phyloP scores from a whole-genome alignment of 257 asterid species.

The Plantago major region DNA sequence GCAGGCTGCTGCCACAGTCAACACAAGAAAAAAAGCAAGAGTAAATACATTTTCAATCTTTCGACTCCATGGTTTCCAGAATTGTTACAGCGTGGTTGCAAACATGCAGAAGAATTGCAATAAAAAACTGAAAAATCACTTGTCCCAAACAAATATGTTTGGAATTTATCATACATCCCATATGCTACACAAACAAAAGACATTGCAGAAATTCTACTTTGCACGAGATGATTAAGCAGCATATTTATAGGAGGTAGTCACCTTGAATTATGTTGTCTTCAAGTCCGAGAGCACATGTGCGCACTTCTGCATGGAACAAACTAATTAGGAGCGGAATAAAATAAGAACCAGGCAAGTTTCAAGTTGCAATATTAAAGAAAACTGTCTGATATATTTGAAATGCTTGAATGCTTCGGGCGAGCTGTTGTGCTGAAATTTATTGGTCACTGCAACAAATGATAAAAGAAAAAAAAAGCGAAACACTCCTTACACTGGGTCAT shows the following conservation, averaged over 20 bases:
- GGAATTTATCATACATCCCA: neutral
- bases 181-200: slow-evolving; percentile 2
- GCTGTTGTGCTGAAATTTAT: neutral
- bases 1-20: too few species aligned
- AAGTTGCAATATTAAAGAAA: slow-evolving; percentile 3
- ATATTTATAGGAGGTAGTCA: slow-evolving; percentile 20
- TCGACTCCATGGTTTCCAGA: too few species aligned
- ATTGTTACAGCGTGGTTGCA: too few species aligned
- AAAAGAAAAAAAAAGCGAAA: slow-evolving; percentile 1
- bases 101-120: neutral
- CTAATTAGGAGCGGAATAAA: slow-evolving; percentile 22
- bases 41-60: too few species aligned
- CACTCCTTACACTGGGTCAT: slow-evolving; percentile 61
- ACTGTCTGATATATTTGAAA: too few species aligned
- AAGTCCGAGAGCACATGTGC: slow-evolving; percentile 66
- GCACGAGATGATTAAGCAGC: neutral
- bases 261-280: slow-evolving; percentile 53
- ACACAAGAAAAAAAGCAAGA: too few species aligned
- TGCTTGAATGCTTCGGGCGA: too few species aligned
- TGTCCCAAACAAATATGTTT: neutral
- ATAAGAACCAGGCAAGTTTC: slow-evolving; percentile 16
- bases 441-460: neutral
- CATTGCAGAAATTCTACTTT: neutral
- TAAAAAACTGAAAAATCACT: neutral
- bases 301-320: slow-evolving; percentile 63